These are phyloP conservation scores for Heritiera littoralis DNA, from an alignment of 345 rosid species.

Conservation along the genomic window DNA sequence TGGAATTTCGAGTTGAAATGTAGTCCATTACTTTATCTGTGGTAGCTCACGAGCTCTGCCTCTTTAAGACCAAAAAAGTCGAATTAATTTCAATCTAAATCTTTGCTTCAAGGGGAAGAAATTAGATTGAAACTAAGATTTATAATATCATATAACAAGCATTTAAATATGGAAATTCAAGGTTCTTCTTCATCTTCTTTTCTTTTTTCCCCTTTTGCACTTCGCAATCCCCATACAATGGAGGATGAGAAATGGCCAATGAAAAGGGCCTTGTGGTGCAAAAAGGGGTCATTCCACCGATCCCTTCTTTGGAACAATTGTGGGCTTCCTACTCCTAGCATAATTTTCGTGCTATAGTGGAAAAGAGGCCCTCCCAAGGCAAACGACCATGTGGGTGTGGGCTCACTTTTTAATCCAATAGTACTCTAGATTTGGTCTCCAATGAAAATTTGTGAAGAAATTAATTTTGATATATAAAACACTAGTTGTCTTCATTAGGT, in stretches of 20 bases:
- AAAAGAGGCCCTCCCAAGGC: neutral
- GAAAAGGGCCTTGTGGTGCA: neutral
- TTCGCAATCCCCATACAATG: neutral
- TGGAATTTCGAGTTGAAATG: neutral
- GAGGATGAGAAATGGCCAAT: neutral
- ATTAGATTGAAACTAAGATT: neutral
- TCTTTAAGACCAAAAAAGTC: neutral
- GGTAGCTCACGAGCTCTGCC: neutral
- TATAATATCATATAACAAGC: neutral
- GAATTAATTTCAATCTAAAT: neutral
- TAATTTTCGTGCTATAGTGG: neutral
- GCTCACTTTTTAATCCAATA: neutral
- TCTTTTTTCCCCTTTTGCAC: neutral
- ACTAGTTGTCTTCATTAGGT: no score
- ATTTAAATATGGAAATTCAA: neutral
- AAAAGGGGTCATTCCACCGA: neutral
- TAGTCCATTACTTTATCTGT: neutral
- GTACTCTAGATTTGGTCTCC: neutral
- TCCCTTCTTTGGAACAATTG: neutral
- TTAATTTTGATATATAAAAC: no score
- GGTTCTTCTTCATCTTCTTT: neutral
- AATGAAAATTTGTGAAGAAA: neutral
- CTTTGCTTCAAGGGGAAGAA: neutral
- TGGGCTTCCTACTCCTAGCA: neutral
- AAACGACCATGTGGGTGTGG: neutral